Base-by-base conservation (phyloP, 1,284 basidiomycete species). In the Cerrena zonata region DNA sequence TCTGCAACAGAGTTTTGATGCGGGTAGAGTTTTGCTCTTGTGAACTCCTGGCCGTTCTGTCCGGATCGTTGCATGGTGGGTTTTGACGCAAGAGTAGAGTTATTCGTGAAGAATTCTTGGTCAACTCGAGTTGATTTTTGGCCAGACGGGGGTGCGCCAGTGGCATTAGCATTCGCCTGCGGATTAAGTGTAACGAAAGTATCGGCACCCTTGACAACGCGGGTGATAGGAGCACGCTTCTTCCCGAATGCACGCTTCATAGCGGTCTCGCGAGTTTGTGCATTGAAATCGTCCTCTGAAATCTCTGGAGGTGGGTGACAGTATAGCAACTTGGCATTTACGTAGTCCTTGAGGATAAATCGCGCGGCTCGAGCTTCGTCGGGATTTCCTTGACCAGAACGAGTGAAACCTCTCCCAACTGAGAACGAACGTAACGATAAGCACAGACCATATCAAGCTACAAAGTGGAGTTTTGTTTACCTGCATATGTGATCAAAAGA, bases 281-380 rank as follows among this genome's bases (percentile, higher is more conserved):
- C 66, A 69, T 99, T 99, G 75, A 95, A 99, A 2, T 75, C 74
- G 49, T 83, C 78, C 12, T 86, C 79, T 7, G 80, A 68, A 3
- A 83, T 70, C 4, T 73, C 81, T 0, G 92, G 89, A 7, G 96
- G 94, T 18, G 91, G 85, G 56, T 95, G 90, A 57, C 90, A 91
- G 67, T 83, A 98, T 5, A 99, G 76, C 0, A 99, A 78, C 60
- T 91, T 93, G 34, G 91, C 96, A 60, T 91, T 94, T 56, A 99
- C 93, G 62, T 97, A 99, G 71, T 99, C 96, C 69, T 99, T 99
- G 51, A 99, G 78, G 49, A 99, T 79, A 64, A 90, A 90, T 53
- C 96, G 84, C 12, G 95, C 91, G 0, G 95, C 86, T 48, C 94
- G 85, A 21, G 94, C 92, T 66, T 97, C 94, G 65, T 99, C 96